A percentile compares a stretch with the other conserved stretches of the same genome.
Conservation (phyloP, 148 eudicot species). For the Silene latifolia region DNA sequence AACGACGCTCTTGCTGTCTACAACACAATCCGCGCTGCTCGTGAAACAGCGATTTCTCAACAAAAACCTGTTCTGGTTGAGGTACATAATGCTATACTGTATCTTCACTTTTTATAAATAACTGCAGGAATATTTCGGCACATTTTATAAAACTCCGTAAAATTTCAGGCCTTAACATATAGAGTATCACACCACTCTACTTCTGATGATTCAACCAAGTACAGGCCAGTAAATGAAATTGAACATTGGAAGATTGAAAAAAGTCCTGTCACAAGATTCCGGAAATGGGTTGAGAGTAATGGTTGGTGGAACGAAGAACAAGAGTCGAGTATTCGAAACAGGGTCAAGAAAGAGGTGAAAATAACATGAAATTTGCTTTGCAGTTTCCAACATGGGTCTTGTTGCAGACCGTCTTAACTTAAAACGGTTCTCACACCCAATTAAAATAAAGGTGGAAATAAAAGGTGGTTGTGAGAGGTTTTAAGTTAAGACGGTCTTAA, state of each 20-base stretch:
- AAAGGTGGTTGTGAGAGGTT: no score
- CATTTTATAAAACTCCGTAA: no score
- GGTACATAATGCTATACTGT: slow-evolving; percentile 30
- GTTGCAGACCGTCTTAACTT: no score
- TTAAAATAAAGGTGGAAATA: no score
- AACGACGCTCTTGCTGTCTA: slow-evolving; percentile 91
- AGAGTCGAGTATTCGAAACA: slow-evolving; percentile 44
- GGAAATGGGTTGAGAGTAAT: slow-evolving; percentile 59
- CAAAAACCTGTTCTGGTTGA: slow-evolving; percentile 73
- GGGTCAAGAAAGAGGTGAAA: slow-evolving; percentile 51
- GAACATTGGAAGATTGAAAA: slow-evolving; percentile 57
- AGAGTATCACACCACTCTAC: slow-evolving; percentile 88
- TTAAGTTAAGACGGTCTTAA: no score
- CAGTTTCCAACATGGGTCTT: background rate
- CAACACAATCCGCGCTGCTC: slow-evolving; percentile 56
- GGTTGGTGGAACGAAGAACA: slow-evolving; percentile 73
- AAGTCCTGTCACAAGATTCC: slow-evolving; percentile 48
- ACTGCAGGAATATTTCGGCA: no score
- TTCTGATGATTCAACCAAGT: slow-evolving; percentile 87
- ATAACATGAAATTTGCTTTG: background rate
- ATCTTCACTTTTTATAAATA: background rate
- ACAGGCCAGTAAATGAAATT: slow-evolving; percentile 54
- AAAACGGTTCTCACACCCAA: no score
- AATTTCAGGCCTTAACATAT: slow-evolving; percentile 71
- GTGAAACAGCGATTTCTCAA: slow-evolving; percentile 62